Percentiles rank a stretch among this genome's conserved stretches.
These are phyloP conservation scores for Phytopythium cucurbitacearum DNA, from an alignment of 352 stramenopile genomes.

Conservation along the genomic window DNA sequence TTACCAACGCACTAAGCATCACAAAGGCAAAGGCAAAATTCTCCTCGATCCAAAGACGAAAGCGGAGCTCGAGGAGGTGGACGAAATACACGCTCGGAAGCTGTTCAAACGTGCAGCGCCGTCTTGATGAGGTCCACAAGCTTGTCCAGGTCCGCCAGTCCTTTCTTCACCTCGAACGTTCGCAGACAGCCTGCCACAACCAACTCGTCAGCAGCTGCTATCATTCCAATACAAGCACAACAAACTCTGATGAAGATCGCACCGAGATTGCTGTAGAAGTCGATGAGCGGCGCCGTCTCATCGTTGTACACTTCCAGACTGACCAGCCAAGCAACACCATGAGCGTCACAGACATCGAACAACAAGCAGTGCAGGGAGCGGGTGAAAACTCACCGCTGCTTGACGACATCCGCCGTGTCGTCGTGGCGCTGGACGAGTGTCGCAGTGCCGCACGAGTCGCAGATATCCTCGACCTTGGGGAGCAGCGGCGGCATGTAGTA, in stretches of 20 bases:
- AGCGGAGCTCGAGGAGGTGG: no score
- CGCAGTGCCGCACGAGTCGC: slow-evolving; percentile 69
- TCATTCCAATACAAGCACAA: neutral
- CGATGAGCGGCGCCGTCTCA: slow-evolving; percentile 82
- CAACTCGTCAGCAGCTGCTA: neutral
- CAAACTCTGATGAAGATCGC: neutral
- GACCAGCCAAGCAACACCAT: slow-evolving; percentile 1
- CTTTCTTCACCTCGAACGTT: slow-evolving; percentile 86
- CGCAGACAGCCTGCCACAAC: slow-evolving; percentile 36
- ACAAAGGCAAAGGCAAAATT: no score
- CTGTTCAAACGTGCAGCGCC: slow-evolving; percentile 28
- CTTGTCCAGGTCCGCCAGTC: slow-evolving; percentile 74
- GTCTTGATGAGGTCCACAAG: slow-evolving; percentile 67
- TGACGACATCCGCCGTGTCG: slow-evolving; percentile 77
- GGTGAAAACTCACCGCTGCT: slow-evolving; percentile 34
- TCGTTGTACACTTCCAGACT: slow-evolving; percentile 87
- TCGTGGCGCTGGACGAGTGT: slow-evolving; percentile 81
- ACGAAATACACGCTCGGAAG: no score
- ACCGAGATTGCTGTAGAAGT: slow-evolving; percentile 82
- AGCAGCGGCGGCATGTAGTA: slow-evolving; percentile 89
- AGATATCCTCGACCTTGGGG: slow-evolving; percentile 78
- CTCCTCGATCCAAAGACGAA: no score
- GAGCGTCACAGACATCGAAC: neutral
- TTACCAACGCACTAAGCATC: no score
- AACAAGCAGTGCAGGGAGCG: neutral